Evolutionary conservation across 441 rosid genomes (phyloP), one percentile per base, ranked within the genome.

Genomic region (Bruguiera hainesii): DNA sequence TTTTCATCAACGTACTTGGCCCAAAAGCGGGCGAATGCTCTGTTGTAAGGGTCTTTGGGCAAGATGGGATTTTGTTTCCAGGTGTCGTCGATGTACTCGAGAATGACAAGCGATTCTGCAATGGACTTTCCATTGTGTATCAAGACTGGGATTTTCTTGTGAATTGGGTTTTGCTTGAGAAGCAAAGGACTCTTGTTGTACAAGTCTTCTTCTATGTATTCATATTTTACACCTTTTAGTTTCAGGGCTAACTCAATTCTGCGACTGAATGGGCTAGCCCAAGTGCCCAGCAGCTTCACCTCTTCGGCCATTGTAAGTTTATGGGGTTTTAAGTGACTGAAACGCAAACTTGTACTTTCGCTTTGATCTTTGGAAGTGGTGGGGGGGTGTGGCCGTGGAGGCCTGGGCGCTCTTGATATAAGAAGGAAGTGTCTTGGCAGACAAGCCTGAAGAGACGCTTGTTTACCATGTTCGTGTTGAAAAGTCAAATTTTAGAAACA

Each of bases 171-270:
- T 5, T 66, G 75, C 8, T 60, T 9, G 30, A 83, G 64, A 21
- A 80, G 77, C 58, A 65, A 21, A 13, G 79, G 55, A 73, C 88
- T 83, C 57, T 77, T 85, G 73, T 82, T 71, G 53, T 21, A 42
- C 37, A 80, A 39, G 53, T 76, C 79, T 48, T 71, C 82, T 64
- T 80, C 79, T 10, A 76, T 31, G 70, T 75, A 81, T 6, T 83
- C 79, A 52, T 73, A 83, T 0, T 69, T 25, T 1, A 83, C 15
- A 6, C 83, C 83, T 78, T 85, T 79, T 37, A 81, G 65, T 26
- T 79, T 83, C 18, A 83, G 75, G 33, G 84, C 87, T n/a, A 81
- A 60, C 66, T 85, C 81, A 3, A 85, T 35, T 61, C 85, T 70
- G 67, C 69, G 69, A 52, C 81, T 74, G n/a, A 57, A 80, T 26